phyloP scores from a whole-genome alignment of 768 basidiomycete genomes.

The Amanita subjunquillea region DNA sequence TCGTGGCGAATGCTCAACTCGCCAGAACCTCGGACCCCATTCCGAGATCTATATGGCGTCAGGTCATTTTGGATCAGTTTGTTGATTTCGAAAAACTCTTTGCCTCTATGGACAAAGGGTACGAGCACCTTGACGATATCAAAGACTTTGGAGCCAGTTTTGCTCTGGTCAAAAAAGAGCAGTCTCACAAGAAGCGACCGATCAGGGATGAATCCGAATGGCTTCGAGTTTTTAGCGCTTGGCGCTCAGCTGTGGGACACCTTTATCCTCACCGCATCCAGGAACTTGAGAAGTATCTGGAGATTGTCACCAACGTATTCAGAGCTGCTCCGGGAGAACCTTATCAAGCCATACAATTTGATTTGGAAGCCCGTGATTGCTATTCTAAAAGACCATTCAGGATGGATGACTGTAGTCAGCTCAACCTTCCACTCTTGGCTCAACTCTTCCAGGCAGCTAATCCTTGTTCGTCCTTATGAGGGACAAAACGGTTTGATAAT shows the following conservation, averaged over 20 bases:
- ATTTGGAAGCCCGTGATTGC: slow-evolving; percentile 4
- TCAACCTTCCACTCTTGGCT: background rate
- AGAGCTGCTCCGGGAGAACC: slow-evolving; percentile 3
- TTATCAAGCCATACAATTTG: slow-evolving; percentile 5
- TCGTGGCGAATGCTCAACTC: slow-evolving; percentile 6
- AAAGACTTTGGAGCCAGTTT: slow-evolving; percentile 10
- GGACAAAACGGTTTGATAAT: background rate
- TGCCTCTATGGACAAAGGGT: slow-evolving; percentile 8
- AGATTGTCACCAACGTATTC: slow-evolving; percentile 7
- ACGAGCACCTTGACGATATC: slow-evolving; percentile 11
- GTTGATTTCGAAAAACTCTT: slow-evolving; percentile 13
- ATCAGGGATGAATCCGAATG: slow-evolving; percentile 8
- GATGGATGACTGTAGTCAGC: slow-evolving; percentile 5
- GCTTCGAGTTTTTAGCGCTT: slow-evolving; percentile 9
- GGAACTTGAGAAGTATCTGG: slow-evolving; percentile 5
- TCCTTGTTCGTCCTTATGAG: background rate
- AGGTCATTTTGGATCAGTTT: too few species aligned
- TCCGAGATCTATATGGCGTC: slow-evolving; percentile 7
- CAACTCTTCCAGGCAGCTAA: background rate
- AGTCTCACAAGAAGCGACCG: background rate
- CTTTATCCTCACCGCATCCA: slow-evolving; percentile 8
- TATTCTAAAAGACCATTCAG: slow-evolving; percentile 8
- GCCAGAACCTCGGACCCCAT: slow-evolving; percentile 4
- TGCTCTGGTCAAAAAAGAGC: slow-evolving; percentile 9
- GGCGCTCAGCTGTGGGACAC: slow-evolving; percentile 3